Evolutionary conservation across 2,329 filamentous ascomycete genomes (phyloP).

Genomic region (Claviceps sp.): DNA sequence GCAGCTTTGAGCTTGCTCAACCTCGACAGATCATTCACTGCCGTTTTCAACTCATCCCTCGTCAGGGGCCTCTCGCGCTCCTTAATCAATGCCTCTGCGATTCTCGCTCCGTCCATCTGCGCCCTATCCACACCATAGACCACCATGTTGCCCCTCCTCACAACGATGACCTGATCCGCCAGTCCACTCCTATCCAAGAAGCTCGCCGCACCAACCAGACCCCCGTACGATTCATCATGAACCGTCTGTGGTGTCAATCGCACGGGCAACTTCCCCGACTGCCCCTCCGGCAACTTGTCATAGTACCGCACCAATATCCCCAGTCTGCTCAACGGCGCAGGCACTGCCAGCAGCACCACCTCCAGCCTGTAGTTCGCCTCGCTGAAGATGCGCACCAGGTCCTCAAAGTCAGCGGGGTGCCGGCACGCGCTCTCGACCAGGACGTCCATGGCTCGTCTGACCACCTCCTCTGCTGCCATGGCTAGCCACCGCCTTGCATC

Average conservation of each 20-base stretch:
- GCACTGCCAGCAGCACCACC: conserved; percentile 29
- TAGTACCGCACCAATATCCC: conserved; percentile 29
- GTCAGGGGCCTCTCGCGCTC: conserved; percentile 18
- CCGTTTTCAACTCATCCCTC: conserved; percentile 12
- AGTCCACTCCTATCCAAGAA: conserved; percentile 21
- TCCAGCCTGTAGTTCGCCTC: conserved; percentile 22
- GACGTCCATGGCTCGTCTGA: conserved; percentile 19
- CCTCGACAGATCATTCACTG: conserved; percentile 13
- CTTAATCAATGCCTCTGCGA: conserved; percentile 11
- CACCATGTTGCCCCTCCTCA: conserved; percentile 25
- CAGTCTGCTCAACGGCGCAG: conserved; percentile 25
- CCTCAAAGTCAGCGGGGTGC: conserved; percentile 26
- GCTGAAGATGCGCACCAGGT: conserved; percentile 22
- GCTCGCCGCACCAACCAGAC: conserved; percentile 22
- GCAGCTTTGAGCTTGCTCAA: conserved; percentile 12
- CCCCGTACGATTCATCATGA: conserved; percentile 32
- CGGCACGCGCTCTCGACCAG: conserved; percentile 33
- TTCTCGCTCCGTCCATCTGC: conserved; percentile 1
- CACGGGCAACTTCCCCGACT: conserved; percentile 21
- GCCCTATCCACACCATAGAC: conserved; percentile 13
- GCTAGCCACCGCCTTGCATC: conserved; percentile 32
- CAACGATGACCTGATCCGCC: conserved; percentile 24
- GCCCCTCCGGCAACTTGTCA: conserved; percentile 20
- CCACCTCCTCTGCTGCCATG: conserved; percentile 23
- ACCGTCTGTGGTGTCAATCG: conserved; percentile 29